These are phyloP conservation scores for Phytophthora quininea DNA, from an alignment of 352 stramenopile species.

Conservation along the genomic window DNA sequence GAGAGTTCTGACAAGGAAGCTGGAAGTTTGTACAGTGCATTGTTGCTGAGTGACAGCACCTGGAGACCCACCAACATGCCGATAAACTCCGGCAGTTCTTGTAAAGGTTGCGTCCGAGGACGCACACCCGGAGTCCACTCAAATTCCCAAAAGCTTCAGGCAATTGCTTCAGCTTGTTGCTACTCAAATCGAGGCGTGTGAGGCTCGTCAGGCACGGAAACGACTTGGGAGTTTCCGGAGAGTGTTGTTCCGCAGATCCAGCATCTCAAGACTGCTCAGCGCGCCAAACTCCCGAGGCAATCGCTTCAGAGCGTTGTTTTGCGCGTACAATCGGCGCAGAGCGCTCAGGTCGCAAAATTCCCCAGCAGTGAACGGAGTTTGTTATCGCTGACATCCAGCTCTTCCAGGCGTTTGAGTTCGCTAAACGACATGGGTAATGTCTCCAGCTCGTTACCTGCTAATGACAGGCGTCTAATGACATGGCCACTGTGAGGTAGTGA, in stretches of 20 bases:
- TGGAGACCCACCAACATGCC: slow-evolving; percentile 35
- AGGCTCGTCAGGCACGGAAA: slow-evolving; percentile 49
- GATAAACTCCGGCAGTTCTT: slow-evolving; percentile 47
- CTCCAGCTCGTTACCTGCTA: slow-evolving; percentile 58
- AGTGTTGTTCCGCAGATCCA: slow-evolving; percentile 50
- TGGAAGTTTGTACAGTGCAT: slow-evolving; percentile 50
- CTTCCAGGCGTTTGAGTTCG: slow-evolving; percentile 39
- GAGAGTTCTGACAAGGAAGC: slow-evolving; percentile 39
- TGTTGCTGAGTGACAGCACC: slow-evolving; percentile 43
- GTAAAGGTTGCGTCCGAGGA: slow-evolving; percentile 49
- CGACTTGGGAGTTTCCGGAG: slow-evolving; percentile 52
- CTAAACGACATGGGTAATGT: slow-evolving; percentile 62
- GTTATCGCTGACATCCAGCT: slow-evolving; percentile 56
- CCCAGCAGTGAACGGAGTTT: slow-evolving; percentile 46
- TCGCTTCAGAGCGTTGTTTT: slow-evolving; percentile 39
- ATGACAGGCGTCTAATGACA: slow-evolving; percentile 46
- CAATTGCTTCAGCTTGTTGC: slow-evolving; percentile 50
- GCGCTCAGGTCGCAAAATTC: slow-evolving; percentile 58
- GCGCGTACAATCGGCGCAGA: slow-evolving; percentile 45
- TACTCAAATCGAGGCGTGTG: slow-evolving; percentile 42
- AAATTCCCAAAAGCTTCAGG: slow-evolving; percentile 54
- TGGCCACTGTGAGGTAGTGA: too few species aligned
- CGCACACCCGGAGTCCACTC: slow-evolving; percentile 40
- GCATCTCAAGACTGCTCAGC: slow-evolving; percentile 34
- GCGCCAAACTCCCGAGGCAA: slow-evolving; percentile 52